Evolutionary conservation across 352 stramenopile species (phyloP).

Genomic region (Phytopythium chamaehyphon): DNA sequence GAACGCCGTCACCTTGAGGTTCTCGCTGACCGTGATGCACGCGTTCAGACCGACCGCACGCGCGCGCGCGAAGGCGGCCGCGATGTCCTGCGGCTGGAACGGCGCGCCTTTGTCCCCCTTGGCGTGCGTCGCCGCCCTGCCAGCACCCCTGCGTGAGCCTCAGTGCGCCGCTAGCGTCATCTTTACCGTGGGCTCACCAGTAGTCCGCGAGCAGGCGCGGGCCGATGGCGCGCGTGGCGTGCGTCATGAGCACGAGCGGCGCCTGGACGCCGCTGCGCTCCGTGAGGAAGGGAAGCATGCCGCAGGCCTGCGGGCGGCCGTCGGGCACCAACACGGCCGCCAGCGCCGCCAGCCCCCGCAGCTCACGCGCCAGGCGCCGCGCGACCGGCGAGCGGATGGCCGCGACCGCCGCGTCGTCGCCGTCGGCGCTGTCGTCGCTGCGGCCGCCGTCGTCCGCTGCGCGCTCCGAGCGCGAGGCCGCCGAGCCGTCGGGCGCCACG

Average conservation of each 20-base stretch:
- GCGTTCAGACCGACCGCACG: slow-evolving; percentile 51
- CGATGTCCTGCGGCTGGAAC: slow-evolving; percentile 65
- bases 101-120: slow-evolving; percentile 25
- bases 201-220: slow-evolving; percentile 72
- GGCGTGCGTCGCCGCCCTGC: no score
- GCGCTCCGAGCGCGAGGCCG: slow-evolving; percentile 11
- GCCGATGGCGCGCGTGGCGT: slow-evolving; percentile 67
- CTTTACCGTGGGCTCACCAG: slow-evolving; percentile 28
- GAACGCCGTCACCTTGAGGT: slow-evolving; percentile 77
- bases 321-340: slow-evolving; percentile 61
- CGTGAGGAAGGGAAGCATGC: slow-evolving; percentile 68
- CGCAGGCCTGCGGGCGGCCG: slow-evolving; percentile 62
- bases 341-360: slow-evolving; percentile 45
- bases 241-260: slow-evolving; percentile 64
- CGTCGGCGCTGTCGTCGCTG: slow-evolving; percentile 27
- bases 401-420: slow-evolving; percentile 10
- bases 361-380: slow-evolving; percentile 50
- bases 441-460: slow-evolving; percentile 37
- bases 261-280: slow-evolving; percentile 44
- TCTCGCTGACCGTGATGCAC: slow-evolving; percentile 48
- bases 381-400: slow-evolving; percentile 5
- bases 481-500: slow-evolving; percentile 1
- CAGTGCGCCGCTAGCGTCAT: background rate
- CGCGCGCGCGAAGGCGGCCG: slow-evolving; percentile 41
- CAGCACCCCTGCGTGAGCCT: background rate